Conservation (phyloP, 768 basidiomycete species). For the Mrakia gelida region DNA sequence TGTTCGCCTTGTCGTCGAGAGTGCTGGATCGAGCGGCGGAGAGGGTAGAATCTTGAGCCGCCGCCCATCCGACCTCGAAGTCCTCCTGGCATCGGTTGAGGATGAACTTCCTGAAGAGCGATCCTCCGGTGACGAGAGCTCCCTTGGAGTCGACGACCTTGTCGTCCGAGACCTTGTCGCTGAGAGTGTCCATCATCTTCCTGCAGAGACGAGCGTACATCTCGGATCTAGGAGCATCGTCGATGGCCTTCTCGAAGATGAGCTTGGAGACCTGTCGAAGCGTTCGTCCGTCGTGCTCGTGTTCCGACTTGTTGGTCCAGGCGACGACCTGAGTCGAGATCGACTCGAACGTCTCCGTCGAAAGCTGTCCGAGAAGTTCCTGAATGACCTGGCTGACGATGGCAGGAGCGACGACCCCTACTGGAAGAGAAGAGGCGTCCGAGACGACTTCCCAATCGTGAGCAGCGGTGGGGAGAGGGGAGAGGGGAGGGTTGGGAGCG, state of each 20-base stretch:
- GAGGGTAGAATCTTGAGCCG: slow-evolving; percentile 78
- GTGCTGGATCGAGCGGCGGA: slow-evolving; percentile 81
- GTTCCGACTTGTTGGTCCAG: slow-evolving; percentile 90
- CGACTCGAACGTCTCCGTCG: slow-evolving; percentile 92
- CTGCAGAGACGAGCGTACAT: slow-evolving; percentile 96
- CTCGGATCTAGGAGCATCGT: slow-evolving; percentile 90
- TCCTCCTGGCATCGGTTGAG: slow-evolving; percentile 96
- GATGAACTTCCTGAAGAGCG: slow-evolving; percentile 93
- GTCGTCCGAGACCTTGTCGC: slow-evolving; percentile 79
- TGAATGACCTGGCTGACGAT: no score
- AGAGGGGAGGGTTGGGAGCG: no score
- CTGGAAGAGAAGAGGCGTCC: no score
- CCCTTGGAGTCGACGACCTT: slow-evolving; percentile 74
- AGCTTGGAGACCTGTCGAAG: slow-evolving; percentile 93
- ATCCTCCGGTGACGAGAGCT: slow-evolving; percentile 85
- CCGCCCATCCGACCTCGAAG: slow-evolving; percentile 92
- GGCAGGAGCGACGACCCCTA: no score
- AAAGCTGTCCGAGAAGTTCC: slow-evolving; percentile 84
- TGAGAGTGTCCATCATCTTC: slow-evolving; percentile 93
- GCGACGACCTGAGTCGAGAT: slow-evolving; percentile 91
- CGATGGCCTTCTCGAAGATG: slow-evolving; percentile 95
- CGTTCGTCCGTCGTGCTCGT: slow-evolving; percentile 87
- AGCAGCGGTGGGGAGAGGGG: no score
- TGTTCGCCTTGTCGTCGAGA: slow-evolving; percentile 73
- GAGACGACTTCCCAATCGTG: no score